Percentiles rank a stretch among this genome's conserved stretches.
Evolutionary conservation across 2,329 filamentous ascomycete genomes (phyloP).

Genomic region (Mycocentrospora acerina): DNA sequence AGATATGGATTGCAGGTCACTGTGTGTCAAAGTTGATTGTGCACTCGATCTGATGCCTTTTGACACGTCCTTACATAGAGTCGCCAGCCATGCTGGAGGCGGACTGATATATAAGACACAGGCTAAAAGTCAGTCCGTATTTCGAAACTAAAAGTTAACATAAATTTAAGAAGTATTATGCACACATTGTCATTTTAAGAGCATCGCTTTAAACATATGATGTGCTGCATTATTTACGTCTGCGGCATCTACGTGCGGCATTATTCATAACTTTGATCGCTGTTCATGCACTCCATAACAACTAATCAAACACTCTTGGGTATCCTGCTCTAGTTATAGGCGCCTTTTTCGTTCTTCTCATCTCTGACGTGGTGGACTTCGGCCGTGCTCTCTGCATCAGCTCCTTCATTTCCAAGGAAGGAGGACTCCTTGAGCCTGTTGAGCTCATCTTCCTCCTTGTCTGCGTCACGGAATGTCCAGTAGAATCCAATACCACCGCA

Average conservation of each 20-base stretch:
- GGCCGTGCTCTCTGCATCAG: slow-evolving; percentile 19
- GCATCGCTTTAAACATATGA: too few species aligned
- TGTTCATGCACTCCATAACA: too few species aligned
- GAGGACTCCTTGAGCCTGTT: slow-evolving; percentile 31
- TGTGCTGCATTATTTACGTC: too few species aligned
- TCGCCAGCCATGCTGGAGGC: slow-evolving; percentile 6
- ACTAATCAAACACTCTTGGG: too few species aligned
- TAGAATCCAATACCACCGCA: slow-evolving; percentile 36
- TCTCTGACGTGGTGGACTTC: slow-evolving; percentile 14
- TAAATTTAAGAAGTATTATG: too few species aligned
- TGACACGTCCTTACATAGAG: not conserved
- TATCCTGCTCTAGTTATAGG: slow-evolving; percentile 3
- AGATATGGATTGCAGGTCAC: slow-evolving; percentile 2
- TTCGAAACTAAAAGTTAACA: too few species aligned
- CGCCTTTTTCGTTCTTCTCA: slow-evolving; percentile 26
- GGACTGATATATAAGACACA: too few species aligned
- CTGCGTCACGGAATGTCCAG: slow-evolving; percentile 34
- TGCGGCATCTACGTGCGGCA: too few species aligned
- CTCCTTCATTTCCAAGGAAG: slow-evolving; percentile 19
- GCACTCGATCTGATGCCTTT: not conserved
- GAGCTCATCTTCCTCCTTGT: slow-evolving; percentile 34
- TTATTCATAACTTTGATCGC: too few species aligned
- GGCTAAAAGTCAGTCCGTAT: too few species aligned
- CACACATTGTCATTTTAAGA: too few species aligned
- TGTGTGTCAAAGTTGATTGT: not conserved